These are phyloP conservation scores for Huntiella bhutanensis DNA, from an alignment of 2,329 filamentous ascomycete genomes.

Conservation along the genomic window DNA sequence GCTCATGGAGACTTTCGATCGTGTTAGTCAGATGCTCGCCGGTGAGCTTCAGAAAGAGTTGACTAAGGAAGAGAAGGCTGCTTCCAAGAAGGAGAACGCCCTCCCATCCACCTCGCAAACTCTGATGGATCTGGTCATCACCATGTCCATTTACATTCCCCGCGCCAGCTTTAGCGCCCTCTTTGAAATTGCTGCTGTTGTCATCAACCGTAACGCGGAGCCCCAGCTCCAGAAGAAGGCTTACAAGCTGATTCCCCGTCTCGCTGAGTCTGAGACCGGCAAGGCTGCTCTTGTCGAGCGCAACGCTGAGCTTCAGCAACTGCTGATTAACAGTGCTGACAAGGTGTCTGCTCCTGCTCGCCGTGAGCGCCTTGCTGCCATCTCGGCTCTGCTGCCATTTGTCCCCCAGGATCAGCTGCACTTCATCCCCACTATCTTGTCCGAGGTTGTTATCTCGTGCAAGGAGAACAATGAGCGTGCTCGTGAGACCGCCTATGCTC, in stretches of 20 bases:
- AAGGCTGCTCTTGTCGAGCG: constrained; percentile 57
- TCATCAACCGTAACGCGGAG: constrained; percentile 66
- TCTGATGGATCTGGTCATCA: constrained; percentile 90
- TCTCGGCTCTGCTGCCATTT: constrained; percentile 61
- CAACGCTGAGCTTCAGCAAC: constrained; percentile 58
- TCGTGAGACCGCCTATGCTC: constrained; percentile 70
- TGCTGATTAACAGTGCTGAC: constrained; percentile 61
- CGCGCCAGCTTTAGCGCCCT: constrained; percentile 66
- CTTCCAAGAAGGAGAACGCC: constrained; percentile 36
- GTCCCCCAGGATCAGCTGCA: constrained; percentile 63
- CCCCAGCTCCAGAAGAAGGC: constrained; percentile 96
- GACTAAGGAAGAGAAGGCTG: constrained; percentile 42
- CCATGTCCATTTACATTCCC: constrained; percentile 84
- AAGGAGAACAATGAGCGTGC: constrained; percentile 97
- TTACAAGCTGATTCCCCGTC: constrained; percentile 87
- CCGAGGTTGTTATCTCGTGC: constrained; percentile 87
- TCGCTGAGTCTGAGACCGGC: constrained; percentile 65
- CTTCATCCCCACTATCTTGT: constrained; percentile 80
- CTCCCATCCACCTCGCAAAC: constrained; percentile 91
- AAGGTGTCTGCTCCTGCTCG: constrained; percentile 75
- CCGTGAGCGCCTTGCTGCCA: constrained; percentile 67
- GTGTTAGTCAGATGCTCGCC: constrained; percentile 71
- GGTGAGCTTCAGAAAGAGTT: constrained; percentile 40
- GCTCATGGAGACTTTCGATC: constrained; percentile 71
- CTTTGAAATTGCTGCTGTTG: constrained; percentile 69